Percentiles rank a stretch among this genome's conserved stretches.
Evolutionary conservation across 495 filamentous ascomycete species (phyloP).

Genomic region (Bacidia rubella): DNA sequence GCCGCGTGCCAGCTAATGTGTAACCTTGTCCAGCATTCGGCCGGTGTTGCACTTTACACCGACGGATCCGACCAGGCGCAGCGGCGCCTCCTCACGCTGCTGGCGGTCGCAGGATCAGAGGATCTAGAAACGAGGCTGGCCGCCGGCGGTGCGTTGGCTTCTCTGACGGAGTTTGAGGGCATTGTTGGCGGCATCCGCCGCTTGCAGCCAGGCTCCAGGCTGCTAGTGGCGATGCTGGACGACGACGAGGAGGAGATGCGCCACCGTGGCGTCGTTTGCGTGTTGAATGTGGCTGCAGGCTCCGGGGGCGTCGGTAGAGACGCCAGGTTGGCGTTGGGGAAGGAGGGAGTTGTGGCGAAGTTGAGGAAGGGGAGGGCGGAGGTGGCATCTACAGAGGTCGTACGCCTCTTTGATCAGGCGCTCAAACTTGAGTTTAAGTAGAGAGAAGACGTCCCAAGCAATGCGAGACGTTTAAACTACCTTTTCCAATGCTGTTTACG

Average conservation of each 20-base stretch:
- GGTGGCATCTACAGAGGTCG: not conserved
- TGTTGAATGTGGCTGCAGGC: conserved; percentile 43
- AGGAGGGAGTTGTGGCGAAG: conserved; percentile 1
- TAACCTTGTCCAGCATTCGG: conserved; percentile 72
- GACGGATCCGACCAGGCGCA: conserved; percentile 51
- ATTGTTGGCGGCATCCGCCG: conserved; percentile 55
- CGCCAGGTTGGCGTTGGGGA: conserved; percentile 20
- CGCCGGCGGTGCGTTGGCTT: conserved; percentile 78
- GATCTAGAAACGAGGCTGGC: conserved; percentile 67
- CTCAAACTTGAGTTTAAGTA: not conserved
- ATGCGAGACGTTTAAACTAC: too few relatives aligned
- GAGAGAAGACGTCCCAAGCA: not conserved
- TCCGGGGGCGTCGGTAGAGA: conserved; percentile 20
- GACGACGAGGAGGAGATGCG: conserved; percentile 64
- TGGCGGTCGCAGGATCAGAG: conserved; percentile 77
- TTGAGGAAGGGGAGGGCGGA: not conserved
- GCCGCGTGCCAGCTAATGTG: conserved; percentile 82
- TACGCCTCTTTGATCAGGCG: not conserved
- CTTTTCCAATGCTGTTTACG: too few relatives aligned
- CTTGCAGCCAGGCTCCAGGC: conserved; percentile 51
- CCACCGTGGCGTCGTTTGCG: conserved; percentile 65
- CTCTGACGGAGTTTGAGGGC: conserved; percentile 62
- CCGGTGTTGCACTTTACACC: conserved; percentile 61
- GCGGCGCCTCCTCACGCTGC: conserved; percentile 64
- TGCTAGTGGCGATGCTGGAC: conserved; percentile 57